Base-by-base conservation (phyloP, 495 filamentous ascomycete species). In the Trichoderma asperelloides region DNA sequence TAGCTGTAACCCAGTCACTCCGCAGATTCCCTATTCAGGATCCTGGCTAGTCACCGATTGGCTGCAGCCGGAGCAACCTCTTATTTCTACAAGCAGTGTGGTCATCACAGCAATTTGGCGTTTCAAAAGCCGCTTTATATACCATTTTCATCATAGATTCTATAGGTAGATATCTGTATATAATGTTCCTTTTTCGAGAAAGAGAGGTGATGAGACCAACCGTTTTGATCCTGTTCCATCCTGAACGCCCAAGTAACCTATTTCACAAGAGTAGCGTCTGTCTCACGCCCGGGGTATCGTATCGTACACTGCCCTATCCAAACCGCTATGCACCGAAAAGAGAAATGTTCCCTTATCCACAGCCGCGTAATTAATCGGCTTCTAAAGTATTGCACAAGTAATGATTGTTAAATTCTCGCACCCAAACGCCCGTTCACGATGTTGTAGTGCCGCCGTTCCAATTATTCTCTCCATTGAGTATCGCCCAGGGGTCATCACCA, bases 301-400 rank as follows among this genome's bases (percentile, higher is more conserved):
- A 60, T 60, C 55, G 55, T 60, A 60, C 55, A 60, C 55, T 60
- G 23, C 55, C 55, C 11, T 28, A 60, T 28, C 25, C 55, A 27
- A 60, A 60, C 49, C 49, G 49, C 49, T 21, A 55, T 55, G 55
- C 55, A 25, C 55, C 55, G n/a, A 55, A n/a, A 55, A 55, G 21
- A 25, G 49, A 25, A 55, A 21, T 55, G 2, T 11, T 55, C 49
- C n/a, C 49, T 45, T 55, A n/a, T 55, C 49, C 49, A 25, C 49
- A 55, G 49, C 49, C 49, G 49, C 49, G 49, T 55, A 55, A 55
- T 55, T 7, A 55, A 45, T 2, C 33, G 12, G 41, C 41, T 5
- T 18, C 41, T 45, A 18, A 45, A 45, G 18, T 18, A 18, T 45
- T 45, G 13, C 18, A 15, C 41, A 2, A 15, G 41, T 18, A 47